Conservation (phyloP, 495 filamentous ascomycete genomes). For the Tuber borchii region DNA sequence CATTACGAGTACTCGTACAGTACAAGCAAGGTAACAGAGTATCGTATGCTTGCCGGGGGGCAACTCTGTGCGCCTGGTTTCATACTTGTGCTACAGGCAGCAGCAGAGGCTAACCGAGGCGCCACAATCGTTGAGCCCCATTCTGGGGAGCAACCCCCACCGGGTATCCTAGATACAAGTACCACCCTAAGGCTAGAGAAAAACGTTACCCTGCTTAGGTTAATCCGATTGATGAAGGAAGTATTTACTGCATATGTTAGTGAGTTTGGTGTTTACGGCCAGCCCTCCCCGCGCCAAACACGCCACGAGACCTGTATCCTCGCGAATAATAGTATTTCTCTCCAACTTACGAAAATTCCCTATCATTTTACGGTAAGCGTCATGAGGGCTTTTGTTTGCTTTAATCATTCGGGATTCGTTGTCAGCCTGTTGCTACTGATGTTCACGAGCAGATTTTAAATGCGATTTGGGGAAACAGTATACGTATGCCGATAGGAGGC, state of each 20-base stretch:
- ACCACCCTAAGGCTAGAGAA: neutral
- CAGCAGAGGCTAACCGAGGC: too few species aligned
- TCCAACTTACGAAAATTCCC: neutral
- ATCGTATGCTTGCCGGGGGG: too few species aligned
- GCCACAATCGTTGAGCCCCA: neutral
- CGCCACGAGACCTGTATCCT: too few species aligned
- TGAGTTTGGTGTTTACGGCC: too few species aligned
- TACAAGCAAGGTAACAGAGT: too few species aligned
- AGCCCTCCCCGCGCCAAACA: too few species aligned
- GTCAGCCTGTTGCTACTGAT: neutral
- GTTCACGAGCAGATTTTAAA: neutral
- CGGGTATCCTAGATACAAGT: neutral
- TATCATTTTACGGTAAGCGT: neutral
- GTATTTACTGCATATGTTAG: neutral
- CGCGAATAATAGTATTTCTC: neutral
- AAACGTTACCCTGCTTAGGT: neutral
- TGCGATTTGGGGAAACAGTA: neutral
- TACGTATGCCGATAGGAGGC: neutral
- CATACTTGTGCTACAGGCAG: too few species aligned
- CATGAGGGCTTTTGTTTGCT: neutral
- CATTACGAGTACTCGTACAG: too few species aligned
- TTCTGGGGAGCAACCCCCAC: neutral
- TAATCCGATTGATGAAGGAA: too few species aligned
- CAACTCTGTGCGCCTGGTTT: too few species aligned
- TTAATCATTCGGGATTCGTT: neutral